Evolutionary conservation across 768 basidiomycete genomes (phyloP).

Genomic region (Coprinopsis sp.): DNA sequence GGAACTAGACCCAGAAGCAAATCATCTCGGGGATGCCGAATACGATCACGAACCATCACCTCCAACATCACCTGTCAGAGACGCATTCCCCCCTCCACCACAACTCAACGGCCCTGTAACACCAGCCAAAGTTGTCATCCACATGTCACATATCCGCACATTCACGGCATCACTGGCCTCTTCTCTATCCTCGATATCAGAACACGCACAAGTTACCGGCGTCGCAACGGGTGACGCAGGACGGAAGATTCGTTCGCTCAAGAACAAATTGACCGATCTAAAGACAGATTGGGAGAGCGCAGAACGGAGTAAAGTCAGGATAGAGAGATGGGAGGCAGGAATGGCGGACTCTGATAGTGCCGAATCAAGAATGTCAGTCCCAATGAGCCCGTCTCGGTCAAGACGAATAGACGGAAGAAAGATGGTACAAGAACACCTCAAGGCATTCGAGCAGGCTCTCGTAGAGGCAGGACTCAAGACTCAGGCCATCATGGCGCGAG

Average conservation of each 20-base stretch:
- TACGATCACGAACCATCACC: constrained; percentile 35
- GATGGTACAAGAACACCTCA: constrained; percentile 74
- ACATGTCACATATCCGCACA: constrained; percentile 66
- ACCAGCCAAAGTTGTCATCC: constrained; percentile 54
- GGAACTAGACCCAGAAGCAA: constrained; percentile 54
- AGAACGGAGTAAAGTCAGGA: constrained; percentile 68
- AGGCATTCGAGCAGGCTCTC: constrained; percentile 69
- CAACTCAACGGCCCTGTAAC: constrained; percentile 48
- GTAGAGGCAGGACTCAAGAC: constrained; percentile 72
- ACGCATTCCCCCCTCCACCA: constrained; percentile 52
- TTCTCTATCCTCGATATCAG: constrained; percentile 73
- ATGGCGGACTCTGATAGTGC: constrained; percentile 37
- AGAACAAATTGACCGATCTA: constrained; percentile 80
- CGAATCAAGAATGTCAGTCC: constrained; percentile 16
- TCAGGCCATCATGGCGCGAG: constrained; percentile 77
- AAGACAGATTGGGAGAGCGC: constrained; percentile 81
- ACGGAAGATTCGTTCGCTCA: constrained; percentile 78
- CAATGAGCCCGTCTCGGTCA: constrained; percentile 27
- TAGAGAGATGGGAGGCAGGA: constrained; percentile 79
- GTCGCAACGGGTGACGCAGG: constrained; percentile 83
- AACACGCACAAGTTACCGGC: constrained; percentile 85
- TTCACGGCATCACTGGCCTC: constrained; percentile 71
- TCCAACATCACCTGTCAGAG: constrained; percentile 48
- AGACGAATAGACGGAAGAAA: constrained; percentile 63
- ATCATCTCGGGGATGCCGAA: constrained; percentile 45